Percentiles rank a stretch among this genome's conserved stretches.
Conservation (phyloP, 441 rosid genomes). For the Erodium chrysanthum region DNA sequence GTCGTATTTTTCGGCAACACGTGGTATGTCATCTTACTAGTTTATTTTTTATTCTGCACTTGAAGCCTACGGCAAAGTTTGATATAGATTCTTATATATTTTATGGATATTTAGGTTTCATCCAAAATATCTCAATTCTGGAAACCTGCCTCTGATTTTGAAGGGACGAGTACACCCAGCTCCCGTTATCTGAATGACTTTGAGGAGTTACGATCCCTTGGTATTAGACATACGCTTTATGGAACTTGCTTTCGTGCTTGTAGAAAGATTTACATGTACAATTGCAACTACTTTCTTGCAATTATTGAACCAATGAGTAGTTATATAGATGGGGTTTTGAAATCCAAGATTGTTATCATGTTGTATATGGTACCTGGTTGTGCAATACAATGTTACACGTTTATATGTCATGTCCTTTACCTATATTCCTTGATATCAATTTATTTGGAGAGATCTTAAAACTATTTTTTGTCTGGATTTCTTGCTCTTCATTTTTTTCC, state of each 20-base stretch:
- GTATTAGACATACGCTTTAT: slow-evolving; percentile 30
- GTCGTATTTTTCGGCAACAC: slow-evolving; percentile 58
- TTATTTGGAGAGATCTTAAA: background rate
- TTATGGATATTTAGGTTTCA: slow-evolving; percentile 42
- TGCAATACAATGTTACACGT: background rate
- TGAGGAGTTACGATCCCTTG: slow-evolving; percentile 87
- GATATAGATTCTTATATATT: slow-evolving; percentile 16
- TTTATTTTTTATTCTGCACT: slow-evolving; percentile 12
- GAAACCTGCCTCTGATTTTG: slow-evolving; percentile 57
- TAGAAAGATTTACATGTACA: background rate
- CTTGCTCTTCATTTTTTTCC: slow-evolving; percentile 12
- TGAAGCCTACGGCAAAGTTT: slow-evolving; percentile 18
- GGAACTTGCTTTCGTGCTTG: slow-evolving; percentile 10
- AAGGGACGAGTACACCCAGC: slow-evolving; percentile 44
- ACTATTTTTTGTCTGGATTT: background rate
- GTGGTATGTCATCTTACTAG: slow-evolving; percentile 34
- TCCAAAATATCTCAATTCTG: slow-evolving; percentile 81
- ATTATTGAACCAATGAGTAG: background rate
- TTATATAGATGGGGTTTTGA: background rate
- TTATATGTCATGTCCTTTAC: background rate
- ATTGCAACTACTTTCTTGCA: background rate
- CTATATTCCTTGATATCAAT: background rate
- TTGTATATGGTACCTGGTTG: background rate
- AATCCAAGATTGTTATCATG: background rate
- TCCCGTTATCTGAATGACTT: slow-evolving; percentile 92